These are phyloP conservation scores for Lactifluus rugatus DNA, from an alignment of 768 basidiomycete genomes.

Conservation along the genomic window DNA sequence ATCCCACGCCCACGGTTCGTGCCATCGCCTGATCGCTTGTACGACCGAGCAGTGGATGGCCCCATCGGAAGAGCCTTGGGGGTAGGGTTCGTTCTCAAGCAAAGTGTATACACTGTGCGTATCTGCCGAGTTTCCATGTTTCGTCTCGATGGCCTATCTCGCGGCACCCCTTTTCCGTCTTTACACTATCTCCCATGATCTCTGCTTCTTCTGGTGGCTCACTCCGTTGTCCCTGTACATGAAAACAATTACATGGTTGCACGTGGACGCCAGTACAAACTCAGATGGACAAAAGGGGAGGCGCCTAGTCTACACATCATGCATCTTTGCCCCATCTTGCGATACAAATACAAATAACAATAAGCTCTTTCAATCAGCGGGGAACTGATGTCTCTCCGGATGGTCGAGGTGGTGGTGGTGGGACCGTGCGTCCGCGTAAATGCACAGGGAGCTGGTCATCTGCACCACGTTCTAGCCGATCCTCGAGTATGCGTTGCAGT, in stretches of 20 bases:
- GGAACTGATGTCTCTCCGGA: not conserved
- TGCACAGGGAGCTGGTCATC: slow-evolving; percentile 11
- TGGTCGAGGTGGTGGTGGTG: not conserved
- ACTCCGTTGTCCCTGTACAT: not conserved
- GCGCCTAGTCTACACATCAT: slow-evolving; percentile 9
- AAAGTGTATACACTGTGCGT: not conserved
- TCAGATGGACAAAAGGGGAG: slow-evolving; percentile 14
- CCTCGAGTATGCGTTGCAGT: slow-evolving; percentile 8
- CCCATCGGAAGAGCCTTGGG: not conserved
- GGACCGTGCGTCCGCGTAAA: slow-evolving; percentile 6
- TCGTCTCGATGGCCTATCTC: not conserved
- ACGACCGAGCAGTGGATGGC: no score
- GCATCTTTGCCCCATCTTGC: not conserved
- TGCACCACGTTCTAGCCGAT: not conserved
- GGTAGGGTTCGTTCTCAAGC: not conserved
- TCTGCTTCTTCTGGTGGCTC: not conserved
- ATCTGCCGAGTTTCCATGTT: not conserved
- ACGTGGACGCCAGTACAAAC: slow-evolving; percentile 11
- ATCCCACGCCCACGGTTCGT: not conserved
- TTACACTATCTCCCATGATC: not conserved
- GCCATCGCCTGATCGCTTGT: not conserved
- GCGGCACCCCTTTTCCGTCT: not conserved
- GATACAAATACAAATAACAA: slow-evolving; percentile 10
- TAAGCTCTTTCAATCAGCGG: slow-evolving; percentile 8
- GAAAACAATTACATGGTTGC: slow-evolving; percentile 13